Conservation (phyloP, 2,329 filamentous ascomycete species). For the Aspergillus brunneoviolaceus region DNA sequence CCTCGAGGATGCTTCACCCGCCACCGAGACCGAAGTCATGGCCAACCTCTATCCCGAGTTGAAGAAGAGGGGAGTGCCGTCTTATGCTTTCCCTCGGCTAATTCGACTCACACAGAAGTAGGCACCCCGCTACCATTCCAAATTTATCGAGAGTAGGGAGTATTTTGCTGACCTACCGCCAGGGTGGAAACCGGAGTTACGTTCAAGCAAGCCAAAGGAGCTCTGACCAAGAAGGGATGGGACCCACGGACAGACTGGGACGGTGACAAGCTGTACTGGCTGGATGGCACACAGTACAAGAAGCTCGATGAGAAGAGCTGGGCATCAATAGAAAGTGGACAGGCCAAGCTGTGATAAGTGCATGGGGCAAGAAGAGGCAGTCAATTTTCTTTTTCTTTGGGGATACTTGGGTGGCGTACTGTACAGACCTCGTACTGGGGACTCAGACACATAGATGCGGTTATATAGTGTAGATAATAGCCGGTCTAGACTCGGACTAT, state of each 20-base stretch:
- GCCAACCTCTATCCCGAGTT: slow-evolving; percentile 38
- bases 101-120: slow-evolving; percentile 49
- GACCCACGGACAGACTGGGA: slow-evolving; percentile 31
- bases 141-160: neutral
- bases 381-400: too few relatives aligned
- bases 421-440: too few relatives aligned
- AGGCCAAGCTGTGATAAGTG: slow-evolving; percentile 41
- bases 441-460: too few relatives aligned
- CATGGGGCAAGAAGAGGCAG: neutral
- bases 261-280: slow-evolving; percentile 46
- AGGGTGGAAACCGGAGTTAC: slow-evolving; percentile 50
- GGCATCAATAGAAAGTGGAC: slow-evolving; percentile 43
- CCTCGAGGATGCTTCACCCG: slow-evolving; percentile 33
- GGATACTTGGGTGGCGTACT: too few relatives aligned
- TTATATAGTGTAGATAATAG: too few relatives aligned
- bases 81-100: slow-evolving; percentile 49
- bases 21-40: slow-evolving; percentile 39
- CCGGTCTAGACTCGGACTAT: neutral
- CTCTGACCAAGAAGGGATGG: slow-evolving; percentile 46
- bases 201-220: slow-evolving; percentile 52
- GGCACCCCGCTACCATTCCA: slow-evolving; percentile 14
- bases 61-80: slow-evolving; percentile 46
- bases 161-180: neutral
- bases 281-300: slow-evolving; percentile 43
- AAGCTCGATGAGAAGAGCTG: slow-evolving; percentile 41